phyloP scores from a whole-genome alignment of 441 rosid species.

The Pelargonium cotyledonis region DNA sequence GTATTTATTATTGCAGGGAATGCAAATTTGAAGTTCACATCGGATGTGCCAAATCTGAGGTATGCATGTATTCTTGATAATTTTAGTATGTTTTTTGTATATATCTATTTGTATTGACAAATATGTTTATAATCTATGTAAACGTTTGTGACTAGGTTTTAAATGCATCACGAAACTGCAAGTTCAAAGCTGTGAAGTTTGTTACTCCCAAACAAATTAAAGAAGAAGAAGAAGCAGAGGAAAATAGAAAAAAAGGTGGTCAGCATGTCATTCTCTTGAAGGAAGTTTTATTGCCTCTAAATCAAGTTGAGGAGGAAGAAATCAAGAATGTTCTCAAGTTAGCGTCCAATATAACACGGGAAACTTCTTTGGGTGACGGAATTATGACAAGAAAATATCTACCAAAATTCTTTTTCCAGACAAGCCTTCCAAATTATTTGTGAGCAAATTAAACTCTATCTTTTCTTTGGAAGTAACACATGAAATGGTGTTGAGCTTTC shows the following conservation, averaged over 20 bases:
- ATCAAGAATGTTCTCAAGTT: too few species aligned
- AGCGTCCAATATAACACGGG: too few species aligned
- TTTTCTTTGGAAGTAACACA: neutral
- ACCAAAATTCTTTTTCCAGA: neutral
- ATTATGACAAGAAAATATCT: too few species aligned
- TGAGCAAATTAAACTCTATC: neutral
- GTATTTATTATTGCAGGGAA: conserved; percentile 16
- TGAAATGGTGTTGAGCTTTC: too few species aligned
- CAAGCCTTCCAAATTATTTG: neutral
- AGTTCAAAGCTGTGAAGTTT: neutral
- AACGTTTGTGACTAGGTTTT: too few species aligned
- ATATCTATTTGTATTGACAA: too few species aligned
- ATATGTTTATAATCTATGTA: too few species aligned
- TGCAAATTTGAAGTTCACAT: conserved; percentile 13
- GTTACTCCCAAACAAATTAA: neutral
- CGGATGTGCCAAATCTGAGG: conserved; percentile 14
- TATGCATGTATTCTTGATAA: conserved; percentile 3
- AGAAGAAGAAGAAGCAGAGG: neutral
- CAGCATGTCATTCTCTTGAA: neutral
- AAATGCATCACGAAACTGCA: neutral
- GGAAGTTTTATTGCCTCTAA: neutral
- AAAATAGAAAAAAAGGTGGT: neutral
- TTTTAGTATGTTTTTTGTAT: too few species aligned
- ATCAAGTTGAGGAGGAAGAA: too few species aligned
- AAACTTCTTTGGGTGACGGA: too few species aligned